Percentiles rank a stretch among this genome's conserved stretches.
Conservation (phyloP, 192 early-diverging fungal genomes). For the Bifiguratus adelaidae region DNA sequence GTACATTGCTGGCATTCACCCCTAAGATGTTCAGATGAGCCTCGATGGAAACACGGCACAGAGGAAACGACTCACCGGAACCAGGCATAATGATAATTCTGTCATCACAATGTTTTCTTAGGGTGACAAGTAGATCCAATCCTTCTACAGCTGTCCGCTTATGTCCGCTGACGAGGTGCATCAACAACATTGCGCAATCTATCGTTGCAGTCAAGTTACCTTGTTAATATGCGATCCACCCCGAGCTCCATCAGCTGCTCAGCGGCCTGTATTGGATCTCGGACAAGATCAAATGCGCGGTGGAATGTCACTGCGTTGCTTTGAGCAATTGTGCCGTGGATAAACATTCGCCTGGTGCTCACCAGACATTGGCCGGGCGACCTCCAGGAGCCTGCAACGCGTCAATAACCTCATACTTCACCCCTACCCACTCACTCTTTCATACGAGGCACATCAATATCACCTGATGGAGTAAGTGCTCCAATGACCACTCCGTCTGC, state of each 20-base stretch:
- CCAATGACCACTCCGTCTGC: conserved; percentile 58
- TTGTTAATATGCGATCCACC: conserved; percentile 52
- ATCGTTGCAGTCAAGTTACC: conserved; percentile 1
- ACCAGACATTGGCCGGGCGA: background rate
- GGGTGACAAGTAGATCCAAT: conserved; percentile 26
- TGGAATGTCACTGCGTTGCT: conserved; percentile 52
- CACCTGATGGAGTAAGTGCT: conserved; percentile 37
- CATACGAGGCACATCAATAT: conserved; percentile 30
- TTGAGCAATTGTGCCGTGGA: background rate
- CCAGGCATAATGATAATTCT: conserved; percentile 50
- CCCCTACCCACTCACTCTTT: background rate
- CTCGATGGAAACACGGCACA: background rate
- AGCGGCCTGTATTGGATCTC: conserved; percentile 42
- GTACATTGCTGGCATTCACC: conserved; percentile 37
- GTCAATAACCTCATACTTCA: background rate
- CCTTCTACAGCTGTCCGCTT: conserved; percentile 46
- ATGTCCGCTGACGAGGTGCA: conserved; percentile 26
- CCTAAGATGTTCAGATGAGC: conserved; percentile 15
- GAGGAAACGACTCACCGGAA: conserved; percentile 21
- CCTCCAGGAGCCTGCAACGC: background rate
- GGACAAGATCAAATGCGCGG: conserved; percentile 54
- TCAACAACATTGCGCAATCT: background rate
- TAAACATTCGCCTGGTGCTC: background rate
- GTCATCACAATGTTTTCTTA: conserved; percentile 23
- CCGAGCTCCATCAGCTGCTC: conserved; percentile 45